Evolutionary conservation across 305 asterid species (phyloP), one percentile per base, ranked within the genome.

Genomic region (Ruellia speciosa): DNA sequence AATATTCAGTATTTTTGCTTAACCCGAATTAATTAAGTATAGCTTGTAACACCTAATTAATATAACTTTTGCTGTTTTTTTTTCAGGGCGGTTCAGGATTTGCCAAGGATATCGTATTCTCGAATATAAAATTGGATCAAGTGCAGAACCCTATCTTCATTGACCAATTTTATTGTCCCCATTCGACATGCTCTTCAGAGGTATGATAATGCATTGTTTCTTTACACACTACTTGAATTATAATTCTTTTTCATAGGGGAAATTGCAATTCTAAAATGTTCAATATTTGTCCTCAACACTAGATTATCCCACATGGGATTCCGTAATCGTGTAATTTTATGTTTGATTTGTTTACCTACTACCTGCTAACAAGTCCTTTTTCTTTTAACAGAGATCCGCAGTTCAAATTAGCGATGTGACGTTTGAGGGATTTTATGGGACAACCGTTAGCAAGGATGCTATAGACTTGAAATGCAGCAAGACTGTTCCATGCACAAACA

Each of bases 401-500:
- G 86, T 76, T 10, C 18, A 66, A 45, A 68, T 71, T 9, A 75
- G 74, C 48, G 63, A 75, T 12, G 77, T 76, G 58, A 57, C 34
- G 31, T 76, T 71, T 39, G 35, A 11, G 1, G 64, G 77, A 19
- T 62, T 79, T 34, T 65, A 15, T 0, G 86, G 86, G 35, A 76
- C 82, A 59, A 54, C 77, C 4, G 54, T 17, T 14, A 31, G 59
- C 45, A 69, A 64, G 58, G 59, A 71, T 3, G 65, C 72, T 4
- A 59, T 73, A 0, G 67, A 64, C 67, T 61, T 79, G 6, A 69
- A 53, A 47, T 79, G 86, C 73, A 79, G 82, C 69, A n/a, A 54
- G 24, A 69, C 61, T 0, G 67, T 66, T n/a, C 75, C 78, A 24
- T 71, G 85, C 63, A 71, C 74, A 10, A 64, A 72, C 53, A 76